Conservation (phyloP, 208 protist genomes). For the Trypanosomatidae sp. region DNA sequence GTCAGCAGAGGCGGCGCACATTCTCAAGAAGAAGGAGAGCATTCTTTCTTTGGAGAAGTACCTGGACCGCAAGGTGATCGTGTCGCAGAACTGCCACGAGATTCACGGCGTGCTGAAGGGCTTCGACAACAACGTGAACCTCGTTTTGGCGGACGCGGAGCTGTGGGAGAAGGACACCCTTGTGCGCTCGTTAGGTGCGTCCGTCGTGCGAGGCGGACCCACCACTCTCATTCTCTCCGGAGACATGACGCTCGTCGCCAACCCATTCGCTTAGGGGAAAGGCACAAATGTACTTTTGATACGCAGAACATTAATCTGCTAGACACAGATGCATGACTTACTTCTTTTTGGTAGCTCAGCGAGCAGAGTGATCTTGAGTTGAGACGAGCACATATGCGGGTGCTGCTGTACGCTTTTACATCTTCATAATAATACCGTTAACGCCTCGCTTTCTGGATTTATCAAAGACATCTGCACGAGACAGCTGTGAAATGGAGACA, state of each 20-base stretch:
- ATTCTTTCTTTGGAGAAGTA: slow-evolving; percentile 77
- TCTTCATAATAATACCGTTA: too few species aligned
- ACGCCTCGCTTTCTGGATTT: too few species aligned
- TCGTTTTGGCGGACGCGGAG: slow-evolving; percentile 76
- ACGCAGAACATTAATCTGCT: neutral
- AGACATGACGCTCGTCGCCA: slow-evolving; percentile 46
- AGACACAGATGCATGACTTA: neutral
- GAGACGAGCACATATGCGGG: too few species aligned
- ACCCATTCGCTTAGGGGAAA: slow-evolving; percentile 30
- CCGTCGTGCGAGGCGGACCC: slow-evolving; percentile 67
- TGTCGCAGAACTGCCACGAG: slow-evolving; percentile 36
- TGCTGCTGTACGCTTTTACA: too few species aligned
- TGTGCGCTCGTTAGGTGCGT: slow-evolving; percentile 61
- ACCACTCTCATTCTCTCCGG: slow-evolving; percentile 61
- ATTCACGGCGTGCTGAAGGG: slow-evolving; percentile 79
- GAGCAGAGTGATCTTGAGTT: too few species aligned
- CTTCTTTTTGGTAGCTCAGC: too few species aligned
- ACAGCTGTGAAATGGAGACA: too few species aligned
- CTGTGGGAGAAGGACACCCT: slow-evolving; percentile 47
- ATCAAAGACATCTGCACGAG: too few species aligned
- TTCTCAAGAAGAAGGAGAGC: slow-evolving; percentile 75
- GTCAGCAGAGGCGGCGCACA: slow-evolving; percentile 70
- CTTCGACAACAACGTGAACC: slow-evolving; percentile 88
- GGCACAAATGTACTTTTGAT: too few species aligned
- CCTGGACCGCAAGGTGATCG: slow-evolving; percentile 71